phyloP scores from a whole-genome alignment of 1,284 basidiomycete species.

The Austropuccinia psidii region DNA sequence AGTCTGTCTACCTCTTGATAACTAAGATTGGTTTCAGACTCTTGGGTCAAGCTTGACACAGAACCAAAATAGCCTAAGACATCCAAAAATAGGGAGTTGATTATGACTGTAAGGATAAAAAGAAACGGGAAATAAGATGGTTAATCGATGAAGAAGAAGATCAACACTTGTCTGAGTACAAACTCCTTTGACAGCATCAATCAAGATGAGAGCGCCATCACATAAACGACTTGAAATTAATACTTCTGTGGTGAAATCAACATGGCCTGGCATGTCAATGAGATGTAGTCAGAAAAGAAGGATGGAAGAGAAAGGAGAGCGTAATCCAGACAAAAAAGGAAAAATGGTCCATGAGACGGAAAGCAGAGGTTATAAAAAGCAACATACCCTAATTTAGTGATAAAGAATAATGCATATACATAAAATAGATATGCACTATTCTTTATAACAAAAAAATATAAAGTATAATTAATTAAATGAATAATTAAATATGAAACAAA shows the following conservation, averaged over 20 bases:
- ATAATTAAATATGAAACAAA: no score
- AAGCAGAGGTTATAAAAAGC: no score
- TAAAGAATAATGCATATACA: no score
- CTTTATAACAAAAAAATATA: no score
- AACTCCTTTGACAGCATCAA: slow-evolving; percentile 96
- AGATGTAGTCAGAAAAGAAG: no score
- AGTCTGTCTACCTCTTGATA: slow-evolving; percentile 93
- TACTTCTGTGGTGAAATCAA: slow-evolving; percentile 96
- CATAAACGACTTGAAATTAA: slow-evolving; percentile 87
- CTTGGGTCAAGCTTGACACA: slow-evolving; percentile 91
- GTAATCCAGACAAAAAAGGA: no score
- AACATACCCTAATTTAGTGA: no score
- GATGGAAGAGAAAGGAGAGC: no score
- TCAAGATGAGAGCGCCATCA: slow-evolving; percentile 91
- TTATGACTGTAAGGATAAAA: not conserved
- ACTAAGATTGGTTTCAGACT: slow-evolving; percentile 82
- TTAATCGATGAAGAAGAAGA: no score
- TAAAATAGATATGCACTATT: no score
- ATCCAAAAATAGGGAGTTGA: not conserved
- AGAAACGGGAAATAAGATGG: slow-evolving; percentile 55
- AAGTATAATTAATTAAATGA: no score
- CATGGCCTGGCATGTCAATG: slow-evolving; percentile 98
- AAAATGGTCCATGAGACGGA: no score
- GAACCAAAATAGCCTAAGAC: slow-evolving; percentile 78
- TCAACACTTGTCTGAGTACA: slow-evolving; percentile 79